These are phyloP conservation scores for Nitzschia sp. DNA, from an alignment of 108 stramenopile species.

Conservation along the genomic window DNA sequence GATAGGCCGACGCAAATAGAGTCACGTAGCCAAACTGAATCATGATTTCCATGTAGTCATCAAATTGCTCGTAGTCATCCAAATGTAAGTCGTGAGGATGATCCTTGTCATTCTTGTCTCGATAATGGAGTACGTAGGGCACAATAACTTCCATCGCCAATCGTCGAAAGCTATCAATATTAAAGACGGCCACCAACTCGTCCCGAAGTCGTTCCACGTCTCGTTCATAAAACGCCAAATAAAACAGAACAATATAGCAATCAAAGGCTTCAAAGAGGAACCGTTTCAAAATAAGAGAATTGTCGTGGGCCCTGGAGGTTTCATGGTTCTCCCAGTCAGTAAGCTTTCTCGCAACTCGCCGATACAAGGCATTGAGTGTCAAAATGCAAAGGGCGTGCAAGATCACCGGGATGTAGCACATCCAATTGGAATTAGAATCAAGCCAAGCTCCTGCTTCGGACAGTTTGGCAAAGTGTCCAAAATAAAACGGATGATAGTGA, in stretches of 20 bases:
- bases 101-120: background rate
- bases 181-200: constrained; percentile 63
- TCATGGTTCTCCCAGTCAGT: constrained; percentile 86
- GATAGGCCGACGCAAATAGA: constrained; percentile 83
- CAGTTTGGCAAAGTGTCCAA: constrained; percentile 44
- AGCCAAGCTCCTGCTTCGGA: constrained; percentile 64
- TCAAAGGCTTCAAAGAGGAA: constrained; percentile 88
- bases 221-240: constrained; percentile 80
- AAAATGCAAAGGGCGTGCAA: constrained; percentile 63
- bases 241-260: constrained; percentile 81
- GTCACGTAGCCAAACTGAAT: constrained; percentile 87
- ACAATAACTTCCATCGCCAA: constrained; percentile 49
- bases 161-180: constrained; percentile 59
- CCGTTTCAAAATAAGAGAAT: constrained; percentile 75
- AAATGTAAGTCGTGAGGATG: constrained; percentile 16
- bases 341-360: constrained; percentile 56
- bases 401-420: constrained; percentile 57
- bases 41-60: constrained; percentile 86
- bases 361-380: constrained; percentile 60
- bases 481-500: constrained; percentile 63
- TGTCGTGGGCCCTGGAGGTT: constrained; percentile 46
- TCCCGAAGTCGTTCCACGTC: constrained; percentile 57
- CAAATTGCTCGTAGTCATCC: constrained; percentile 77
- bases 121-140: constrained; percentile 34
- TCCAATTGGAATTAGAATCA: constrained; percentile 54